Base-by-base conservation (phyloP, 192 early-diverging fungal species). In the Paraglomus occultum region DNA sequence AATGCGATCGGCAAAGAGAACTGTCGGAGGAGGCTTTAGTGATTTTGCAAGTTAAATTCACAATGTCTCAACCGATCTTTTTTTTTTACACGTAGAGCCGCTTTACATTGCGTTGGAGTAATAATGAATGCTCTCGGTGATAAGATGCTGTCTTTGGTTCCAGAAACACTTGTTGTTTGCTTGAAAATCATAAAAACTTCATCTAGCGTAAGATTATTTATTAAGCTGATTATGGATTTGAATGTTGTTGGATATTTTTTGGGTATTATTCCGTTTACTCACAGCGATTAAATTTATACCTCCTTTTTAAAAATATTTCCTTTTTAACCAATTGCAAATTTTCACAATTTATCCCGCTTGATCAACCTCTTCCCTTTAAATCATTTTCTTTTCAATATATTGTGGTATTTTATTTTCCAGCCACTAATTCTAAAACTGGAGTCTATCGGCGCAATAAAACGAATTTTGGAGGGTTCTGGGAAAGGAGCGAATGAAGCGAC, bases 111-210 rank as follows among this genome's bases (percentile, higher is more conserved):
- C 45, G 83, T 91, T 6, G 95, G 95, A 1, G 81, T 82, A 20
- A 77, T 97, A 22, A 90, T 93, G 71, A 91, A 92, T 61, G 80
- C 86, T 1, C 73, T 92, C 8, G 91, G 92, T 14, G 76, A 78
- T 72, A 92, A 91, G 80, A 71, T 91, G 5, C 72, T 90, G 51
- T 92, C 91, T 9, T 72, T 92, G 17, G 83, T 88, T 58, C 77
- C 85, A 7, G 91, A 92, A 62, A 85, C 88, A 2, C 71, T 81
- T 0, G 78, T 78, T 6, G 81, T 82, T 7, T 80, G 90, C 51
- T 51, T 86, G n/a, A 91, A 90, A 74, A 70, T 86, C 6, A 79
- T 87, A n/a, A 91, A 88, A 63, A 81, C 71, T 48, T 68, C 76
- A 51, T 77, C 81, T 47, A 91, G 86, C 74, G 79, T 87, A 42